phyloP scores from a whole-genome alignment of 768 basidiomycete genomes.

The Suillus placidus region DNA sequence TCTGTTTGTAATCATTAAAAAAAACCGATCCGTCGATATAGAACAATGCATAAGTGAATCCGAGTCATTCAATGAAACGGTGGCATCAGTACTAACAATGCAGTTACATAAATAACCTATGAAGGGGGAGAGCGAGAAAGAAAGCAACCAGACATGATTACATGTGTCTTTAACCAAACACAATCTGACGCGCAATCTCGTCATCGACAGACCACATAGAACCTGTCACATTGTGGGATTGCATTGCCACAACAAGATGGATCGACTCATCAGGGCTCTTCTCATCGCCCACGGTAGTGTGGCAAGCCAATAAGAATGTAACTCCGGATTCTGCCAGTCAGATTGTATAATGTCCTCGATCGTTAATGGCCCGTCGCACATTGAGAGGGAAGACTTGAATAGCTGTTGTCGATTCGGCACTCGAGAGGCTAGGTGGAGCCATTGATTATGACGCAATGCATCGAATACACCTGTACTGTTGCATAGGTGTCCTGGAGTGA shows the following conservation, averaged over 20 bases:
- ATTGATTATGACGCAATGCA: background rate
- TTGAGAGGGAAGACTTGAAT: background rate
- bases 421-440: background rate
- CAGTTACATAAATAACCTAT: no score
- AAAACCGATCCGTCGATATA: no score
- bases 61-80: background rate
- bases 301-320: background rate
- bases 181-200: background rate
- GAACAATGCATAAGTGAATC: background rate
- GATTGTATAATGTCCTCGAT: background rate
- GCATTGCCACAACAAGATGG: background rate
- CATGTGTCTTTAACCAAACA: background rate
- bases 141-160: background rate
- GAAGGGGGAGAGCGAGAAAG: no score
- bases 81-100: no score
- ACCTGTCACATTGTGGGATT: background rate
- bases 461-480: background rate
- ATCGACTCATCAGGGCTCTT: background rate
- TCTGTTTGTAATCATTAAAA: no score
- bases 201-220: background rate
- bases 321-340: background rate
- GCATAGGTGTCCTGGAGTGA: background rate
- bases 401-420: background rate
- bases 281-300: background rate
- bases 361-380: background rate